Conservation (phyloP, 73 alveolate species). For the Vitrella brassicaformis region DNA sequence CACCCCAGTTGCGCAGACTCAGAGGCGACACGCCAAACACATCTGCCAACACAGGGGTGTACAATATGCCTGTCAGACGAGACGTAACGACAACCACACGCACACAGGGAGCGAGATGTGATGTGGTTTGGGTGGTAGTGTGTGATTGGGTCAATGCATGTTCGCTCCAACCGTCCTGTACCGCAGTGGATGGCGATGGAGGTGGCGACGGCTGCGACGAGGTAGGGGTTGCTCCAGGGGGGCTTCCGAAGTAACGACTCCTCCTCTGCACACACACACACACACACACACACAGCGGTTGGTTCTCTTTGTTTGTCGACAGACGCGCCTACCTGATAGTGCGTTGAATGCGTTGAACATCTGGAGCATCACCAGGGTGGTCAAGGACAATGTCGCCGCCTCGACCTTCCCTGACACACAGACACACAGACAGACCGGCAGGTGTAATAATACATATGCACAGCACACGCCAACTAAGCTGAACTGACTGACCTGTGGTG, state of each 20-base stretch:
- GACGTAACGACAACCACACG: background rate
- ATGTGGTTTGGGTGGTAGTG: background rate
- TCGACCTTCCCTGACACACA: conserved; percentile 20
- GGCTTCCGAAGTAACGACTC: conserved; percentile 39
- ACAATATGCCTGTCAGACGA: conserved; percentile 39
- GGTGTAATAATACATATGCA: no score
- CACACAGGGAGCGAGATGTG: background rate
- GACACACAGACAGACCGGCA: no score
- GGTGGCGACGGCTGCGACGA: conserved; percentile 38
- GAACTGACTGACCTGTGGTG: no score
- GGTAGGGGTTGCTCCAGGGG: conserved; percentile 46
- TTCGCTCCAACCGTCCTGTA: background rate
- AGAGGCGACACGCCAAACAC: conserved; percentile 75
- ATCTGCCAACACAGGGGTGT: conserved; percentile 60
- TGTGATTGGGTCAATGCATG: conserved; percentile 5
- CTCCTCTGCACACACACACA: no score
- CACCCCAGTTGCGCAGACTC: conserved; percentile 57
- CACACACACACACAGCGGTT: no score
- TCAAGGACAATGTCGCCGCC: conserved; percentile 24
- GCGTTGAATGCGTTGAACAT: conserved; percentile 93
- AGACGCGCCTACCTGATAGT: conserved; percentile 73
- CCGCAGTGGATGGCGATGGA: conserved; percentile 56
- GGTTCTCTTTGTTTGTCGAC: no score
- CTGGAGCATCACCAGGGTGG: conserved; percentile 66
- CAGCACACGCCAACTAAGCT: no score